Evolutionary conservation across 2,329 filamentous ascomycete genomes (phyloP), one percentile per base, ranked within the genome.

Genomic region (Aphanocladium album): DNA sequence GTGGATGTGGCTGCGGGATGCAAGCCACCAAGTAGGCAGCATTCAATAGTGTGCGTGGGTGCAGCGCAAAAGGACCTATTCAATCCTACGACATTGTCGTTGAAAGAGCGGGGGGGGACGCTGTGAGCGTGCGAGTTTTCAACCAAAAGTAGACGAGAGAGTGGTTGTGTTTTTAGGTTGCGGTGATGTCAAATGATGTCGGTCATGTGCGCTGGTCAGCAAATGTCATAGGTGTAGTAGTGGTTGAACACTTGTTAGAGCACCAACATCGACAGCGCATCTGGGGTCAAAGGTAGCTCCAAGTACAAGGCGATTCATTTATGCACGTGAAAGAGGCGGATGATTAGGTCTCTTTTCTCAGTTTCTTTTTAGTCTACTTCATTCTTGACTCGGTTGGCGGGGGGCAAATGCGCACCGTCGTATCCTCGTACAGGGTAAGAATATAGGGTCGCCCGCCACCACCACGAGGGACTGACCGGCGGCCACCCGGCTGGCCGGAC

Each of bases 381-480:
- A 12, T 25, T 21, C 8, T 51, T 19, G 19, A 17, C 27, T 27
- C 16, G n/a, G n/a, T n/a, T 53, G 35, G 23, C 17, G 14, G 17
- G 14, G 3, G 21, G 5, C 5, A 14, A 21, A 11, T 1, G n/a
- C 2, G 14, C 12, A 5, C 23, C 25, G 37, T 59, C 57, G 57
- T 52, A 52, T 59, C 47, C 8, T 59, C 47, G 57, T 59, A 59
- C 57, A 45, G 57, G 55, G 55, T 57, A 50, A 25, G 17, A 16
- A 11, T 16, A 25, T 19, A 27, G n/a, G n/a, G n/a, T n/a, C n/a
- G n/a, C n/a, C n/a, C n/a, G n/a, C n/a, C n/a, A 6, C 11, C 16
- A 2, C 2, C 27, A 27, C 14, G 8, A 16, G 41, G 39, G 39
- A 6, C 16, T 17, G 41, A 17, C 3, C 4, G 14, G 17, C 3